phyloP scores from a whole-genome alignment of 169 alveolate genomes.

The Cryptosporidium bovis region DNA sequence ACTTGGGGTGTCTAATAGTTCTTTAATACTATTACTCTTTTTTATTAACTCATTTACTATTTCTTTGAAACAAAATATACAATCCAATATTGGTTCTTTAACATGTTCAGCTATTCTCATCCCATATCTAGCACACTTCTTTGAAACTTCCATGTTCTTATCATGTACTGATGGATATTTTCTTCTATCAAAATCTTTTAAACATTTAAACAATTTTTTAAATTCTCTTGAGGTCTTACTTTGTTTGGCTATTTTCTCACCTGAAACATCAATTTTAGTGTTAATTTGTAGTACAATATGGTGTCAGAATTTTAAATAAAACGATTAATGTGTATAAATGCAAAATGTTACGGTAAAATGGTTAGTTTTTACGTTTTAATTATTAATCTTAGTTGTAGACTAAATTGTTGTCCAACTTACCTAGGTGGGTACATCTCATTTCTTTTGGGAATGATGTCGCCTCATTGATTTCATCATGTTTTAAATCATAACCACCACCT shows the following conservation, averaged over 20 bases:
- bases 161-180: no score
- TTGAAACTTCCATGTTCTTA: neutral
- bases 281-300: no score
- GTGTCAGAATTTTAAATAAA: no score
- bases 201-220: neutral
- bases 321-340: no score
- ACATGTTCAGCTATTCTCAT: slow-evolving; percentile 6
- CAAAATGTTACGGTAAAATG: no score
- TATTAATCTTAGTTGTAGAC: no score
- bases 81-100: neutral
- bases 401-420: no score
- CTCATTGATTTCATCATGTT: no score
- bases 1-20: neutral
- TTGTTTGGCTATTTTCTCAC: slow-evolving; percentile 6
- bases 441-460: no score
- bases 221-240: neutral
- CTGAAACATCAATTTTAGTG: neutral
- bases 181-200: neutral
- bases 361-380: no score
- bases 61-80: slow-evolving; percentile 37
- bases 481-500: neutral
- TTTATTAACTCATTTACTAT: slow-evolving; percentile 3
- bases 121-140: slow-evolving; percentile 20
- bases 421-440: no score
- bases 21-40: neutral